Evolutionary conservation across 2,329 filamentous ascomycete species (phyloP).

Genomic region (Colletotrichum navitas): DNA sequence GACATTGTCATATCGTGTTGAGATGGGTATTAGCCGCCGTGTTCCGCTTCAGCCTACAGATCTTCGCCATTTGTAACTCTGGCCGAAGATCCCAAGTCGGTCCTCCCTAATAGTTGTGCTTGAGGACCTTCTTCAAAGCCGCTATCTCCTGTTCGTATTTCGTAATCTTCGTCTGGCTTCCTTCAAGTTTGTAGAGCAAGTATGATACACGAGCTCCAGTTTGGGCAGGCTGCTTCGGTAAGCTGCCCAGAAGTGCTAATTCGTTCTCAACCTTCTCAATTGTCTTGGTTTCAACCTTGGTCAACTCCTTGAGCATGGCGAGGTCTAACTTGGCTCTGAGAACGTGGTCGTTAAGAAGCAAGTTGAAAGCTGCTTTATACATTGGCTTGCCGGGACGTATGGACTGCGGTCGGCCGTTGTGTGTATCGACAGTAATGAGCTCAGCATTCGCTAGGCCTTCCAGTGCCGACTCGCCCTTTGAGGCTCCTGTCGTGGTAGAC

Average conservation of each 20-base stretch:
- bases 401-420: slow-evolving; percentile 80
- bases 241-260: slow-evolving; percentile 74
- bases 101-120: slow-evolving; percentile 46
- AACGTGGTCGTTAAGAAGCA: slow-evolving; percentile 78
- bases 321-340: slow-evolving; percentile 81
- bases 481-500: slow-evolving; percentile 60
- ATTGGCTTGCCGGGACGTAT: slow-evolving; percentile 89
- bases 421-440: slow-evolving; percentile 80
- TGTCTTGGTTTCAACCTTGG: slow-evolving; percentile 77
- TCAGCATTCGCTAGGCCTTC: slow-evolving; percentile 87
- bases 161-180: slow-evolving; percentile 81
- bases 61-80: neutral
- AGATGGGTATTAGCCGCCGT: slow-evolving; percentile 17
- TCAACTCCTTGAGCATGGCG: slow-evolving; percentile 75
- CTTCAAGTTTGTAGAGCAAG: slow-evolving; percentile 78
- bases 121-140: slow-evolving; percentile 77
- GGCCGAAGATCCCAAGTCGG: no score
- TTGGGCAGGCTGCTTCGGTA: slow-evolving; percentile 80
- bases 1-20: neutral
- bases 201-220: slow-evolving; percentile 76
- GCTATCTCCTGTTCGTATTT: slow-evolving; percentile 80
- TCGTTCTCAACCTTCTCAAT: slow-evolving; percentile 87
- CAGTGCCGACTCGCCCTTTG: slow-evolving; percentile 79
- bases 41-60: neutral
- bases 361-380: slow-evolving; percentile 84